Evolutionary conservation across 2,329 filamentous ascomycete genomes (phyloP), one percentile per base, ranked within the genome.

Genomic region (Huntiella savannae): DNA sequence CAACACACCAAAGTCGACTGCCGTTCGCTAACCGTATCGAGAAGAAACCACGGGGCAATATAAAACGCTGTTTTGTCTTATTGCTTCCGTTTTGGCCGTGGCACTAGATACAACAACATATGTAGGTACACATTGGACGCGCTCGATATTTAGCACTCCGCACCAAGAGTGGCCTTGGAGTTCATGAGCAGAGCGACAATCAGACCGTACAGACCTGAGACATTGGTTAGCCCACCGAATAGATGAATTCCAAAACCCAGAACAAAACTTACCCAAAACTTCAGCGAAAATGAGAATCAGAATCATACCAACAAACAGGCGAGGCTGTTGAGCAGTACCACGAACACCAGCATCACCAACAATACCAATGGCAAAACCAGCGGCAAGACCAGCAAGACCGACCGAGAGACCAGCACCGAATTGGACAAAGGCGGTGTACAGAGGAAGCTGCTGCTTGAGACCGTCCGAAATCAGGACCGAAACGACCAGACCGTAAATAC

Each of bases 131-230:
- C 22, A 28, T 28, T 38, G n/a, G 13, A 38, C 38, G 48, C 39
- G 51, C 54, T 55, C 4, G 11, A 17, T 6, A 55, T 36, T 67
- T 75, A 76, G 65, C 81, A 86, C 51, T 55, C 61, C 55, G 70
- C 71, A 57, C 78, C 73, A 55, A 76, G 66, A 50, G 66, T 66
- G 35, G 81, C 82, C 71, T 91, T 92, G 50, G 91, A 93, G 82
- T 96, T 98, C 92, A 98, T 98, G 62, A 98, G 79, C 60, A 98
- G 82, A 54, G 91, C 91, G 55, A 98, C 91, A 63, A 98, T 98
- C 59, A 98, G 75, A 64, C 91, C 91, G 70, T 98, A 98, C 50
- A 98, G 84, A 91, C 88, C 84, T 91, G 52, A 8, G 38, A 15
- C 36, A 28, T 19, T 2, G 39, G 8, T 16, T 28, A 36, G 17